Conservation (phyloP, 73 alveolate species). For the Diophrys appendiculata region DNA sequence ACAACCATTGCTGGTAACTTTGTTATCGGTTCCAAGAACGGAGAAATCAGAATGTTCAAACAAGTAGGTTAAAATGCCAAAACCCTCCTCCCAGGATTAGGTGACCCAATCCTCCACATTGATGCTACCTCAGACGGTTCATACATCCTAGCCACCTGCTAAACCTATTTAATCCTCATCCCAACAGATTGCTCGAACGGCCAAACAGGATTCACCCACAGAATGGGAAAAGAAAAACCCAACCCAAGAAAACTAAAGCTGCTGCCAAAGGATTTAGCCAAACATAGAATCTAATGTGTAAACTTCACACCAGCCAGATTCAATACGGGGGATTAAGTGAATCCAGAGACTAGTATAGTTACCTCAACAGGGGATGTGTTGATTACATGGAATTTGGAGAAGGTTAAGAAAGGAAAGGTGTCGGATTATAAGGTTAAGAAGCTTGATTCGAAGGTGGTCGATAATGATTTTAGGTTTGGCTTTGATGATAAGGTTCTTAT, state of each 20-base stretch:
- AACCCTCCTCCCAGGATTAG: slow-evolving; percentile 52
- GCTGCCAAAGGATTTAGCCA: slow-evolving; percentile 23
- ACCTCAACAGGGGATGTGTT: slow-evolving; percentile 26
- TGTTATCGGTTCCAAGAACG: slow-evolving; percentile 37
- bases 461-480: background rate
- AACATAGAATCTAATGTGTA: slow-evolving; percentile 12
- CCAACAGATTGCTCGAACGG: slow-evolving; percentile 24
- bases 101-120: slow-evolving; percentile 28
- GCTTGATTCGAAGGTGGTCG: background rate
- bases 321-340: slow-evolving; percentile 18
- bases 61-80: slow-evolving; percentile 37
- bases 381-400: slow-evolving; percentile 49
- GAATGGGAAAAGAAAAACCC: slow-evolving; percentile 28
- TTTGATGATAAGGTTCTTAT: background rate
- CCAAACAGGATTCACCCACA: slow-evolving; percentile 25
- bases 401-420: slow-evolving; percentile 36
- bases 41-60: slow-evolving; percentile 38
- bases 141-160: slow-evolving; percentile 45
- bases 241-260: slow-evolving; percentile 28
- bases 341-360: slow-evolving; percentile 29
- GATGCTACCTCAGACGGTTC: slow-evolving; percentile 24
- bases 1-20: slow-evolving; percentile 28
- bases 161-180: slow-evolving; percentile 35
- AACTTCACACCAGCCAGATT: slow-evolving; percentile 58
- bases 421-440: slow-evolving; percentile 19